phyloP scores from a whole-genome alignment of 345 rosid genomes.

The Bretschneidera sinensis region DNA sequence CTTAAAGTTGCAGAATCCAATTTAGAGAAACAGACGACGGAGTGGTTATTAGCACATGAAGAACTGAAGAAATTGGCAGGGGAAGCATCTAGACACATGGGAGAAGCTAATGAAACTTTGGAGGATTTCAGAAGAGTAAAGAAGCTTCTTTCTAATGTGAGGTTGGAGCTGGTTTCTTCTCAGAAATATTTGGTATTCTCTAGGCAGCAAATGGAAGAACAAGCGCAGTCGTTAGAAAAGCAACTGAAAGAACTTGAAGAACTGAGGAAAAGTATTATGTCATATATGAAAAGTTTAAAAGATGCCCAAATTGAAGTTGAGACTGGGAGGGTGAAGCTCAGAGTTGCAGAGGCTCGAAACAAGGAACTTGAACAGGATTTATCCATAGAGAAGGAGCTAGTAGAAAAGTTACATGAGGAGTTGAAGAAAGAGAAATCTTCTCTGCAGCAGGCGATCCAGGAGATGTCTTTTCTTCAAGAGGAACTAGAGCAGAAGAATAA shows the following conservation, averaged over 20 bases:
- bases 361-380: slow-evolving; percentile 57
- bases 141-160: slow-evolving; percentile 63
- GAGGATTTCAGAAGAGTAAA: slow-evolving; percentile 64
- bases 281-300: slow-evolving; percentile 60
- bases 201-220: slow-evolving; percentile 58
- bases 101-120: slow-evolving; percentile 48
- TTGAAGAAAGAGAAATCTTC: slow-evolving; percentile 48
- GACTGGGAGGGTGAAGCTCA: slow-evolving; percentile 62
- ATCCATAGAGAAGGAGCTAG: slow-evolving; percentile 39
- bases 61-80: slow-evolving; percentile 53
- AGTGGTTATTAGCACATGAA: slow-evolving; percentile 65
- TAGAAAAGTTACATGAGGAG: slow-evolving; percentile 47
- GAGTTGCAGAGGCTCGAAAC: slow-evolving; percentile 61
- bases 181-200: slow-evolving; percentile 64
- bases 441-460: slow-evolving; percentile 51
- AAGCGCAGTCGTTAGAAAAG: slow-evolving; percentile 40
- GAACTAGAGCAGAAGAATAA: slow-evolving; percentile 47
- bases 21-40: slow-evolving; percentile 61
- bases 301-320: slow-evolving; percentile 69
- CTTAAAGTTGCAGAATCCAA: slow-evolving; percentile 48
- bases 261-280: slow-evolving; percentile 46
- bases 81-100: slow-evolving; percentile 34
- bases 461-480: slow-evolving; percentile 38
- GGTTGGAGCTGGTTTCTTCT: slow-evolving; percentile 65
- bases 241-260: slow-evolving; percentile 60